Evolutionary conservation across 2,329 filamentous ascomycete genomes (phyloP).

Genomic region (Colletotrichum graminicola): DNA sequence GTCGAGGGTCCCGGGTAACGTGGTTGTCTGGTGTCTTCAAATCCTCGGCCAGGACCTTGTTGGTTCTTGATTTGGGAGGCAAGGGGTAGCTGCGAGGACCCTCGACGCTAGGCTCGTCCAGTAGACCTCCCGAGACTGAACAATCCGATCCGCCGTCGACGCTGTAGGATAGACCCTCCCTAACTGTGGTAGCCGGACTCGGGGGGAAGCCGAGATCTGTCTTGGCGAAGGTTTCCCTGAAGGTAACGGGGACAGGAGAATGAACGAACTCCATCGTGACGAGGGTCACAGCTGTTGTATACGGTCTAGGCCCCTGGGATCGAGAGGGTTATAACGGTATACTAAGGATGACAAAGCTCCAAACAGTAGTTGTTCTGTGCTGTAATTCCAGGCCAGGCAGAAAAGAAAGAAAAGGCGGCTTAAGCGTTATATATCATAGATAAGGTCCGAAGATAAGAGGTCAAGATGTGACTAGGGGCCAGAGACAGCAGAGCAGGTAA

Average conservation of each 20-base stretch:
- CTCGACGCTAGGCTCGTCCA: slow-evolving; percentile 42
- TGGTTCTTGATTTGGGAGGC: slow-evolving; percentile 73
- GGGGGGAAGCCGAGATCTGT: slow-evolving; percentile 50
- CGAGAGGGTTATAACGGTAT: no score
- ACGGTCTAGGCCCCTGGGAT: neutral
- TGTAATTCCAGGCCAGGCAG: slow-evolving; percentile 12
- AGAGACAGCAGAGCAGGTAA: neutral
- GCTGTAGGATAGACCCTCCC: slow-evolving; percentile 53
- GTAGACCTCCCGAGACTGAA: slow-evolving; percentile 14
- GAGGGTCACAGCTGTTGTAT: neutral
- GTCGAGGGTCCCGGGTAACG: slow-evolving; percentile 81
- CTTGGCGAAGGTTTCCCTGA: slow-evolving; percentile 32
- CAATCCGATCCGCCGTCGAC: slow-evolving; percentile 45
- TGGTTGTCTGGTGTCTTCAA: slow-evolving; percentile 86
- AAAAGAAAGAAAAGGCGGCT: neutral
- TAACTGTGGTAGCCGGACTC: slow-evolving; percentile 56
- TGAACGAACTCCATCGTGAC: slow-evolving; percentile 23
- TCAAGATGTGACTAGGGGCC: neutral
- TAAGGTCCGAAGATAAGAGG: neutral
- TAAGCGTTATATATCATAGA: slow-evolving; percentile 5
- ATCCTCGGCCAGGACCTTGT: slow-evolving; percentile 78
- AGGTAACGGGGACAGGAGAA: neutral
- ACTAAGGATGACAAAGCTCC: no score
- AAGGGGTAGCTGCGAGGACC: slow-evolving; percentile 66
- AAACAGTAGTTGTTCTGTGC: neutral